phyloP scores from a whole-genome alignment of 768 basidiomycete species.

The Boletellus emodensis region DNA sequence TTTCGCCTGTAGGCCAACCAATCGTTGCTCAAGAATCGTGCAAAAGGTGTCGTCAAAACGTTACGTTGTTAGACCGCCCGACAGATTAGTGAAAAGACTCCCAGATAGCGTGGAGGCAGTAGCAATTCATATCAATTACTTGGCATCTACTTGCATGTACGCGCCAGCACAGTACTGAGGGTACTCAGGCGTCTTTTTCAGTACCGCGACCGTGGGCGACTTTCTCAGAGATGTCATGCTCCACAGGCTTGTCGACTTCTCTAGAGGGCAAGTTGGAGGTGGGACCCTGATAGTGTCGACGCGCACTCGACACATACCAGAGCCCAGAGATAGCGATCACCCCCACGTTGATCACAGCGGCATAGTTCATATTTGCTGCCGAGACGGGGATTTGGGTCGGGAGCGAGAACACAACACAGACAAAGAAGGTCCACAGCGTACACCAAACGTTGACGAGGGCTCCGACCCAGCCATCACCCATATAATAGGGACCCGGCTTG shows the following conservation, averaged over 20 bases:
- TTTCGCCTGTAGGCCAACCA: too few relatives aligned
- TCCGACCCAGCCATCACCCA: conserved; percentile 49
- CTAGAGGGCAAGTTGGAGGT: conserved; percentile 42
- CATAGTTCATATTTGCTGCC: conserved; percentile 49
- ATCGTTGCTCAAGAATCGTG: too few relatives aligned
- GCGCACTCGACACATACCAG: conserved; percentile 54
- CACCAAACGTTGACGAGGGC: conserved; percentile 43
- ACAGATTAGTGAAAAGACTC: too few relatives aligned
- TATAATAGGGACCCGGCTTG: conserved; percentile 58
- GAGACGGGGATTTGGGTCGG: conserved; percentile 50
- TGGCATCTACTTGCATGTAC: too few relatives aligned
- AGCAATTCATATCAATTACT: too few relatives aligned
- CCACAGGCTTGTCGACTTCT: background rate
- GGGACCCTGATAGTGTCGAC: conserved; percentile 56
- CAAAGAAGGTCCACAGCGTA: conserved; percentile 43
- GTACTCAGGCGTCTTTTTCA: too few relatives aligned
- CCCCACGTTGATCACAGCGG: conserved; percentile 32
- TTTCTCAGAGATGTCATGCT: background rate
- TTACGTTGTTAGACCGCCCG: too few relatives aligned
- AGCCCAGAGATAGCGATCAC: conserved; percentile 29
- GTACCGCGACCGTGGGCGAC: background rate
- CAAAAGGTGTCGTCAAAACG: too few relatives aligned
- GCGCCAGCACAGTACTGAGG: too few relatives aligned
- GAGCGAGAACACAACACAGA: conserved; percentile 46
- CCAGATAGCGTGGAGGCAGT: too few relatives aligned